Evolutionary conservation across 805 yeast species (phyloP), one percentile per base, ranked within the genome.

Genomic region (Candida alai): DNA sequence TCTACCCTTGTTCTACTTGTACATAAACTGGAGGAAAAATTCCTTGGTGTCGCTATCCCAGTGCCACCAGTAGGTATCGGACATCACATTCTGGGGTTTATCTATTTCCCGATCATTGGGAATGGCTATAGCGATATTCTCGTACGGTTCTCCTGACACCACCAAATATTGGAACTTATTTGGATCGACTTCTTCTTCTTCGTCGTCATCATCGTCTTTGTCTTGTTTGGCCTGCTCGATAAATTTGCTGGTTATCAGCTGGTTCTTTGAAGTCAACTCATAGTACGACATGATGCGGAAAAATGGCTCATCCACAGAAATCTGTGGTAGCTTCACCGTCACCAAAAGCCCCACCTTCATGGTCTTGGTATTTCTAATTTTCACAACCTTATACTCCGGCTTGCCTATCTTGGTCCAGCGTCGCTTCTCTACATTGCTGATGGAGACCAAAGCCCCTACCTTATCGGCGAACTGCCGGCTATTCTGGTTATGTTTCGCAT

Each of bases 131-230:
- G 82, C 84, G 7, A 87, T 66, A 39, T 80, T 86, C 41, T 87
- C 90, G 55, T 86, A 93, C 2, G 97, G 97, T 53, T 87, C 96
- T 3, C 82, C 93, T n/a, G 88, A 79, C 0, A 89, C 60, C 8
- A 89, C 78, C 43, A 93, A 48, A 52, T 80, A 89, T 57, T 84
- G 94, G 56, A 53, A 77, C 7, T 65, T 61, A 24, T 63, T 58
- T 32, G 59, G 49, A n/a, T 49, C 54, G 6, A 38, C 19, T 6
- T 44, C 51, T 9, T 47, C 54, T 10, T 32, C 34, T 13, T 42
- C 44, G 6, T 43, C 49, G 15, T 43, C 38, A 7, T 44, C 49
- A 2, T 34, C 38, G 21, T 43, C 43, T 13, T 32, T 23, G 6
- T 35, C 32, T 9, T 18, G 17, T 11, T 31, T 30, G 4, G 17